Evolutionary conservation across 78 protist species (phyloP).

Genomic region (Polysphondylium violaceum): DNA sequence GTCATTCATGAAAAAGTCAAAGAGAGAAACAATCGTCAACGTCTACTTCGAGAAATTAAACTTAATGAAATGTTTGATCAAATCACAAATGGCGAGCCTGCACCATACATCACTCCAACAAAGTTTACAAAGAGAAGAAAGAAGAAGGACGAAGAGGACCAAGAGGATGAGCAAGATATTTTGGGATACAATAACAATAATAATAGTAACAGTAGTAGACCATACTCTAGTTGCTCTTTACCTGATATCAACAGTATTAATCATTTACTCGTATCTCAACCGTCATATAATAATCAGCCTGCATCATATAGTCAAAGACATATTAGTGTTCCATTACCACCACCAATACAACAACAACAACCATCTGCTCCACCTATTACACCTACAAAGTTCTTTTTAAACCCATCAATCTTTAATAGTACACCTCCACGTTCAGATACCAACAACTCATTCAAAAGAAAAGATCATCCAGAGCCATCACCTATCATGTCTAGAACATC

Average conservation of each 20-base stretch:
- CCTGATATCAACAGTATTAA: too few species aligned
- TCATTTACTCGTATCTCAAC: too few species aligned
- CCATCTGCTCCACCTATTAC: background rate
- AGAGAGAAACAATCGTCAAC: conserved; percentile 29
- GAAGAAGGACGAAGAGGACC: background rate
- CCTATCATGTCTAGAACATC: background rate
- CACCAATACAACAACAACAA: conserved; percentile 15
- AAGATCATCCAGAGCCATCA: conserved; percentile 56
- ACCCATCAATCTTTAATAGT: background rate
- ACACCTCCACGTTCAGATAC: background rate
- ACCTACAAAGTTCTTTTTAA: background rate
- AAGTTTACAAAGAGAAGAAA: conserved; percentile 55
- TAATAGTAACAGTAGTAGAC: too few species aligned
- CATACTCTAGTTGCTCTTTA: too few species aligned
- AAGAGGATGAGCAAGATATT: too few species aligned
- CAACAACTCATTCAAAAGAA: background rate
- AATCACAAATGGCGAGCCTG: conserved; percentile 56
- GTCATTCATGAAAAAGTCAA: conserved; percentile 31
- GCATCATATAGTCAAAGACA: too few species aligned
- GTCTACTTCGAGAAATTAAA: conserved; percentile 39
- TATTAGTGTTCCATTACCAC: background rate
- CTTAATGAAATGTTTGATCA: conserved; percentile 43
- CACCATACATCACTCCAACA: conserved; percentile 75
- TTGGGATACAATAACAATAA: too few species aligned
- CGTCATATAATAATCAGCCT: too few species aligned